Evolutionary conservation across 108 stramenopile species (phyloP).

Genomic region (Discostella stelligeroides): DNA sequence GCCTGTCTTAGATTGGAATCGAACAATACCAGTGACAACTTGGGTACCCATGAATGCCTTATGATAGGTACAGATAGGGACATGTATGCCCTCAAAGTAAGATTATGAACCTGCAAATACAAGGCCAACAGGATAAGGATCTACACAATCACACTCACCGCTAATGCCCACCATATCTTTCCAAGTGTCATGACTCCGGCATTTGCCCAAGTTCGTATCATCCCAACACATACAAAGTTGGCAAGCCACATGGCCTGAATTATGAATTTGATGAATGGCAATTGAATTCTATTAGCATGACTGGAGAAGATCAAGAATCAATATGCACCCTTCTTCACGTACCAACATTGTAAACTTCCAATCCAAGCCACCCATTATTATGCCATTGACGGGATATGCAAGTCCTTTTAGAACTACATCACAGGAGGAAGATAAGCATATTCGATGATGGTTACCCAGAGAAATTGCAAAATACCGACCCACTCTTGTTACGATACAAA

Average conservation of each 20-base stretch:
- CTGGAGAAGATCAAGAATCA: too few species aligned
- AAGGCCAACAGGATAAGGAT: neutral
- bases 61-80: neutral
- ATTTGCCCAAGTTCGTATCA: slow-evolving; percentile 58
- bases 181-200: slow-evolving; percentile 48
- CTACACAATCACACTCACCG: slow-evolving; percentile 11
- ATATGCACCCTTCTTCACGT: too few species aligned
- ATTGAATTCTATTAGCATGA: too few species aligned
- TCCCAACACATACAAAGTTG: slow-evolving; percentile 78
- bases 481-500: neutral
- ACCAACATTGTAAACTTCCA: slow-evolving; percentile 83
- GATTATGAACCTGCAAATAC: neutral
- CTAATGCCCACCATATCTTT: slow-evolving; percentile 89
- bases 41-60: slow-evolving; percentile 84
- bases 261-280: neutral
- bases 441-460: too few species aligned
- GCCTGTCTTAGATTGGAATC: slow-evolving; percentile 74
- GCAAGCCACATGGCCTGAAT: slow-evolving; percentile 84
- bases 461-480: too few species aligned
- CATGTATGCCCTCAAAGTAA: neutral
- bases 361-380: slow-evolving; percentile 94
- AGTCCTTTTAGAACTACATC: slow-evolving; percentile 69
- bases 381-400: slow-evolving; percentile 94
- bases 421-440: neutral
- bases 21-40: slow-evolving; percentile 67